These are phyloP conservation scores for Westerdykella ornata DNA, from an alignment of 2,329 filamentous ascomycete genomes.

Conservation along the genomic window DNA sequence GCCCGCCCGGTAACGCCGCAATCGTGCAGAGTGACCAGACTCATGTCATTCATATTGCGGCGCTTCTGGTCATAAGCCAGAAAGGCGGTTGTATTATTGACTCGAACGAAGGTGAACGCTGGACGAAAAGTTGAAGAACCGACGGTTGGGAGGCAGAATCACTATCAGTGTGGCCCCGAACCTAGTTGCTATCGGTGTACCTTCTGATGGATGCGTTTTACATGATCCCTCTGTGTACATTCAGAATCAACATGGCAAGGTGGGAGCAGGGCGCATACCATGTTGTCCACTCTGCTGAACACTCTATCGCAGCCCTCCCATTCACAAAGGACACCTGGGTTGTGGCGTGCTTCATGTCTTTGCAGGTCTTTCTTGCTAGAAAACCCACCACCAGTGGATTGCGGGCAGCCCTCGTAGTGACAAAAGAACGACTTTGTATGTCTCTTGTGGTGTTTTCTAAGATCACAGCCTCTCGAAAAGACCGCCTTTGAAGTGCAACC, in stretches of 20 bases:
- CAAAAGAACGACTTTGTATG: constrained; percentile 58
- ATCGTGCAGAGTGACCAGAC: too few relatives aligned
- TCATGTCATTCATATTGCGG: too few relatives aligned
- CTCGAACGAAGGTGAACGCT: too few relatives aligned
- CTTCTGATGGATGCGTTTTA: constrained; percentile 12
- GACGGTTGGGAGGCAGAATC: too few relatives aligned
- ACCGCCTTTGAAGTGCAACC: constrained; percentile 53
- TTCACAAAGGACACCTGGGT: constrained; percentile 54
- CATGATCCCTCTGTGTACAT: constrained; percentile 32
- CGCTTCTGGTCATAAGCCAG: too few relatives aligned
- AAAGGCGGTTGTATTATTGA: too few relatives aligned
- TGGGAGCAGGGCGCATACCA: constrained; percentile 37
- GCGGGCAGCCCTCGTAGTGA: constrained; percentile 52
- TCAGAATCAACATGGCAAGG: not conserved
- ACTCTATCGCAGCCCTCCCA: constrained; percentile 53
- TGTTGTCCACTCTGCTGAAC: constrained; percentile 57
- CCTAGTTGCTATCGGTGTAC: not conserved
- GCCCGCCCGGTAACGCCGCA: too few relatives aligned
- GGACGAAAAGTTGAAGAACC: too few relatives aligned
- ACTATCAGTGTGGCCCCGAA: too few relatives aligned
- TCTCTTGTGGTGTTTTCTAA: constrained; percentile 57
- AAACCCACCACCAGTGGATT: constrained; percentile 52
- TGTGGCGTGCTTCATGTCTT: constrained; percentile 57
- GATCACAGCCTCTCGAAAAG: constrained; percentile 55
- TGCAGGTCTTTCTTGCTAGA: constrained; percentile 58